Conservation (phyloP, 768 basidiomycete genomes). For the Mycena alexandri region DNA sequence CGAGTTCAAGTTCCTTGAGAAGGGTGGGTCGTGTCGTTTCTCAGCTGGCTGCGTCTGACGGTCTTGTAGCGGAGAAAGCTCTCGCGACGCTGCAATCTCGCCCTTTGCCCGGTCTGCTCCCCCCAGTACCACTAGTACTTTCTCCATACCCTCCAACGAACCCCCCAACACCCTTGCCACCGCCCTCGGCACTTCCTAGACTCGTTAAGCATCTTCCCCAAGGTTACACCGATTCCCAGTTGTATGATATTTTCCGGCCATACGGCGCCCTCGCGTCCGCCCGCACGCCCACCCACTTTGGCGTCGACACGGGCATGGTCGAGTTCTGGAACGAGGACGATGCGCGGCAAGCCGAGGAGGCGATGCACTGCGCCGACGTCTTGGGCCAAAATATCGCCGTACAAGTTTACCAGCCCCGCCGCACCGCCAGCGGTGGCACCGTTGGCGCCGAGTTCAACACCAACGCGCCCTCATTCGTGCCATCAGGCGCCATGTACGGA, state of each 20-base stretch:
- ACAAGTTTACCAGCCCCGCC: constrained; percentile 78
- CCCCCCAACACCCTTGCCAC: constrained; percentile 80
- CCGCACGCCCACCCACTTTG: constrained; percentile 80
- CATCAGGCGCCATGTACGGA: constrained; percentile 72
- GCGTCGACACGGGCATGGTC: constrained; percentile 81
- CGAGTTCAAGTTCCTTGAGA: constrained; percentile 86
- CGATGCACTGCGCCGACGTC: constrained; percentile 86
- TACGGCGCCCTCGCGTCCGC: constrained; percentile 88
- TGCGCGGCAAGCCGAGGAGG: constrained; percentile 81
- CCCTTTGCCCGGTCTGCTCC: constrained; percentile 70
- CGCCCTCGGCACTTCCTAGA: constrained; percentile 81
- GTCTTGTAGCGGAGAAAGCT: constrained; percentile 83
- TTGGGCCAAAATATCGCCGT: constrained; percentile 90
- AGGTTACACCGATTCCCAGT: constrained; percentile 73
- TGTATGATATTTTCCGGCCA: constrained; percentile 89
- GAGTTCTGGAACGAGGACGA: constrained; percentile 93
- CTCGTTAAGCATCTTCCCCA: constrained; percentile 87
- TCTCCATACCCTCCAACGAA: constrained; percentile 88
- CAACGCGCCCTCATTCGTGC: constrained; percentile 82
- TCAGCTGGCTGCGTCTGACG: constrained; percentile 22
- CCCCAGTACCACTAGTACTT: constrained; percentile 73
- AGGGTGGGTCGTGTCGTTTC: constrained; percentile 63
- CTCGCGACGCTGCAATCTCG: constrained; percentile 86
- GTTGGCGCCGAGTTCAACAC: constrained; percentile 74
- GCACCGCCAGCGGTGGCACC: constrained; percentile 59